Evolutionary conservation across 2,329 filamentous ascomycete species (phyloP).

Genomic region (Chrysosporium keratinophilum): DNA sequence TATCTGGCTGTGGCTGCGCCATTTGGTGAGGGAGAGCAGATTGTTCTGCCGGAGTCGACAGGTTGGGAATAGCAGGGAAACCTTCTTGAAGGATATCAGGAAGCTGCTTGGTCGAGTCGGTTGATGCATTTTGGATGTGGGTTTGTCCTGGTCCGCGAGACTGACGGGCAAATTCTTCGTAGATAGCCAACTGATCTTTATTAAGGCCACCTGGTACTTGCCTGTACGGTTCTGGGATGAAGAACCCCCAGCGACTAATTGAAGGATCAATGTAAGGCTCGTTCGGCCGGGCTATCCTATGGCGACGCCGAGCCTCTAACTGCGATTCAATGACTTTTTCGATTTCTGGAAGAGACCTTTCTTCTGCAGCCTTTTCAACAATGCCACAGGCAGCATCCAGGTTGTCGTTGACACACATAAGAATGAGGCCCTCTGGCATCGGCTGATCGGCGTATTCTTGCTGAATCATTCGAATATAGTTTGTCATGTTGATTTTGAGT

Average conservation of each 20-base stretch:
- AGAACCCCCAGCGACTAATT: slow-evolving; percentile 83
- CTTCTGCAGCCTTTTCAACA: slow-evolving; percentile 91
- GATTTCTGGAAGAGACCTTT: slow-evolving; percentile 85
- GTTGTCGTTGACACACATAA: slow-evolving; percentile 99
- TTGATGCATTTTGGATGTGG: slow-evolving; percentile 47
- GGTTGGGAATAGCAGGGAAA: slow-evolving; percentile 49
- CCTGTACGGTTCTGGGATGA: slow-evolving; percentile 88
- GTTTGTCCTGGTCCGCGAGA: slow-evolving; percentile 52
- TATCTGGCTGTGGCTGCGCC: slow-evolving; percentile 42
- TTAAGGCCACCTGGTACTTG: slow-evolving; percentile 75
- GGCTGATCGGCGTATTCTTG: slow-evolving; percentile 55
- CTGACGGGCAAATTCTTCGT: slow-evolving; percentile 89
- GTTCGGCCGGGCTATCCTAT: slow-evolving; percentile 63
- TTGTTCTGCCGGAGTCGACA: slow-evolving; percentile 53
- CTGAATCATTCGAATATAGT: slow-evolving; percentile 85
- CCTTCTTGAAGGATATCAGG: slow-evolving; percentile 54
- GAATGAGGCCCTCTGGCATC: slow-evolving; percentile 83
- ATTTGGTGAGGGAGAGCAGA: slow-evolving; percentile 51
- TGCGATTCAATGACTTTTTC: slow-evolving; percentile 83
- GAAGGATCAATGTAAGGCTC: slow-evolving; percentile 74
- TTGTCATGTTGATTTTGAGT: slow-evolving; percentile 88
- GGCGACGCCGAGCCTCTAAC: slow-evolving; percentile 64
- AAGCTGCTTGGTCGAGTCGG: slow-evolving; percentile 50
- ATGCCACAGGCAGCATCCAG: slow-evolving; percentile 85
- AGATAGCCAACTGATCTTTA: slow-evolving; percentile 85